Evolutionary conservation across 2,329 filamentous ascomycete genomes (phyloP).

Genomic region (Colletotrichum sp.): DNA sequence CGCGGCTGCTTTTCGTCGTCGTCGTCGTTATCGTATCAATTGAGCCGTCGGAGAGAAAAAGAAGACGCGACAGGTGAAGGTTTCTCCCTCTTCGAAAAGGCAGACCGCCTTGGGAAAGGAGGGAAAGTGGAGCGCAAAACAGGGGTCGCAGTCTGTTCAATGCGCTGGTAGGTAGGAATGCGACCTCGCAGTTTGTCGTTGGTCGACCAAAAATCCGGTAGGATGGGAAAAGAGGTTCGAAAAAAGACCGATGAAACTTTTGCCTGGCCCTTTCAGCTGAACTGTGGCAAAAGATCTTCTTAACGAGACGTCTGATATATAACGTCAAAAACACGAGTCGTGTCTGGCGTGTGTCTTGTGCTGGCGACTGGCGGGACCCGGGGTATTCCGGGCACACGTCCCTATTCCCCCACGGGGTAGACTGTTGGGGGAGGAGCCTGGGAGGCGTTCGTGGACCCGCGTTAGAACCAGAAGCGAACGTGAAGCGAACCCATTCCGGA

Average conservation of each 20-base stretch:
- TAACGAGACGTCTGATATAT: neutral
- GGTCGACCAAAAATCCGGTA: neutral
- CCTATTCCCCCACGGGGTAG: constrained; percentile 3
- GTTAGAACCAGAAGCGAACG: neutral
- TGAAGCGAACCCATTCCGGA: neutral
- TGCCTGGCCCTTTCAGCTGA: neutral
- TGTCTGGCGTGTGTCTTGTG: neutral
- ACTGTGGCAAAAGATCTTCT: neutral
- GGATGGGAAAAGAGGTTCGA: neutral
- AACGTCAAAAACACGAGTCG: neutral
- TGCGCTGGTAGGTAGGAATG: neutral
- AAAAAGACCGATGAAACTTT: neutral
- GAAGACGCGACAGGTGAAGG: neutral
- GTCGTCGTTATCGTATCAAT: neutral
- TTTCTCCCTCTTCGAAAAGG: neutral
- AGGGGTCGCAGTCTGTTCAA: neutral
- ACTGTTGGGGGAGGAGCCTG: neutral
- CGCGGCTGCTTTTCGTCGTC: neutral
- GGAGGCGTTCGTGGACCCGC: neutral
- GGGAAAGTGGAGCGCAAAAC: neutral
- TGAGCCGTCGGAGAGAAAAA: neutral
- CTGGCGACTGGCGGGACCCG: neutral
- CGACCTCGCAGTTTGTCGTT: neutral
- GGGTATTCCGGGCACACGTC: neutral
- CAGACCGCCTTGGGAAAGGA: neutral